Base-by-base conservation (phyloP, 2,329 filamentous ascomycete species). In the Rhytidhysteron rufulum region DNA sequence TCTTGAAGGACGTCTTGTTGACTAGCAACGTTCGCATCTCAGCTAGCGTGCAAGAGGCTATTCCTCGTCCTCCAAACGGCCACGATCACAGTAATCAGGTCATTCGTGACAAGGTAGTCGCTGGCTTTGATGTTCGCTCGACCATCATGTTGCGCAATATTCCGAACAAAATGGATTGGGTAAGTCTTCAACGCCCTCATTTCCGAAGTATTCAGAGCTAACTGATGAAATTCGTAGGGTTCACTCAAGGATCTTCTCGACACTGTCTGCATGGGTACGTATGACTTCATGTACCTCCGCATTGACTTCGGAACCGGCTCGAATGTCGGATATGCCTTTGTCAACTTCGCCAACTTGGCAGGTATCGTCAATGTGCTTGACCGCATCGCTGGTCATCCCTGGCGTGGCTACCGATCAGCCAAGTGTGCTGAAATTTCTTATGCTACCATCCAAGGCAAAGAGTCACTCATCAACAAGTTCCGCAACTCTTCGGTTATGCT, bases 401-500 rank as follows among this genome's bases (percentile, higher is more conserved):
- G 85, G 88, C 84, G 85, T 51, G 85, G 84, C 49, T 90, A 86
- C 69, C 85, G 85, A 56, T 88, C 84, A 27, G 81, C 88, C 67
- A 96, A 95, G 65, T 75, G 88, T 35, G 87, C 88, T 1, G 88
- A 95, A 63, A 81, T 97, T 32, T 95, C 90, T 0, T 98, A 97
- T 64, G 93, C 93, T n/a, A 95, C 90, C 10, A 91, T 95, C 44
- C 93, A 98, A 70, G 93, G 93, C 33, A 85, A 85, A 48, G 89
- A 95, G 58, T 91, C 88, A 48, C 75, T 97, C 0, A 80, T 96
- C 5, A 86, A 94, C 63, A 96, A 97, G 61, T 98, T 98, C 59
- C 83, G 93, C 25, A 98, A 98, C 70, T 95, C 88, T 29, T 91
- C 88, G 0, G 89, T 98, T 21, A 96, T 97, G 88, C 74, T 91